phyloP scores from a whole-genome alignment of 225 moss, liverwort and hornwort species.

The Antitrichia curtipendula region DNA sequence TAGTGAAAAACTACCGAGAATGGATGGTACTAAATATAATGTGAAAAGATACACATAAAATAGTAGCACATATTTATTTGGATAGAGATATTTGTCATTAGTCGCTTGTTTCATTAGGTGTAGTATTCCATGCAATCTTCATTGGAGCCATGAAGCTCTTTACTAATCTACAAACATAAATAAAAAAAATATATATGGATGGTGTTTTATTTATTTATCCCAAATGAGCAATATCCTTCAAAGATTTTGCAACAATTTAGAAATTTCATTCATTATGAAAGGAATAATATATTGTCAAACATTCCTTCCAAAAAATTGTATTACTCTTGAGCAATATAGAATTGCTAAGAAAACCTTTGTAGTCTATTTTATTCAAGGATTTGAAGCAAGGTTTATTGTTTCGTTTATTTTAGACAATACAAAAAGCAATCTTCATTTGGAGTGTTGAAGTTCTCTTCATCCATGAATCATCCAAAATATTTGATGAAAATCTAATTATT shows the following conservation, averaged over 20 bases:
- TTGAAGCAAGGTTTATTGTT: neutral
- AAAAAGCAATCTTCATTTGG: neutral
- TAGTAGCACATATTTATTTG: neutral
- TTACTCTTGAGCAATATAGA: too few relatives aligned
- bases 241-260: neutral
- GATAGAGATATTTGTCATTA: neutral
- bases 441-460: neutral
- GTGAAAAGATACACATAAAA: neutral
- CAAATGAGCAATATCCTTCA: accelerated
- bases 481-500: neutral
- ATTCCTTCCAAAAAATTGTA: neutral
- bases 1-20: neutral
- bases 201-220: neutral
- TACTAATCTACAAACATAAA: neutral
- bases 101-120: accelerated
- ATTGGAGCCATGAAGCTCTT: accelerated
- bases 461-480: neutral
- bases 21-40: accelerated
- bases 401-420: neutral
- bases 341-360: neutral
- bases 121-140: neutral
- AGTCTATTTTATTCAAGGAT: accelerated
- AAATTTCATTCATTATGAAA: neutral
- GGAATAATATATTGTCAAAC: neutral
- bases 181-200: neutral